phyloP scores from a whole-genome alignment of 768 basidiomycete genomes.

The Termitomyces sp. region DNA sequence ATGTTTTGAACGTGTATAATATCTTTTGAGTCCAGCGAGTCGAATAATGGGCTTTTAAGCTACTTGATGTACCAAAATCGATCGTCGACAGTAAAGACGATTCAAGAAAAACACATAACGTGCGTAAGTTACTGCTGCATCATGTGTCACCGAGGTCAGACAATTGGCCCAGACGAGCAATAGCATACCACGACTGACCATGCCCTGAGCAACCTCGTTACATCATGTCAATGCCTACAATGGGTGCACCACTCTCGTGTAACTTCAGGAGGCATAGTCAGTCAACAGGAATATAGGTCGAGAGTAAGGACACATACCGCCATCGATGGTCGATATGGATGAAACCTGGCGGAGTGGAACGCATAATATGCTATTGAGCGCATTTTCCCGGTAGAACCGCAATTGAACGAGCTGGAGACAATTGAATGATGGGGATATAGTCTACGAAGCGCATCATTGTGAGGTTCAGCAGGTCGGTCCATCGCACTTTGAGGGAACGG shows the following conservation, averaged over 20 bases:
- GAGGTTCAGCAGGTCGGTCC: not conserved
- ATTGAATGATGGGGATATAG: not conserved
- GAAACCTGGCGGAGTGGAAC: not conserved
- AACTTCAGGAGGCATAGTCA: not conserved
- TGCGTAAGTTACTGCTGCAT: not conserved
- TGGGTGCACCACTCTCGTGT: not conserved
- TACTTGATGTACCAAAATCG: not conserved
- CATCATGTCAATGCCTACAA: not conserved
- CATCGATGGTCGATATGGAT: not conserved
- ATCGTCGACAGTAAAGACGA: not conserved
- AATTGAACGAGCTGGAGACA: not conserved
- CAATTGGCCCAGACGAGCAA: not conserved
- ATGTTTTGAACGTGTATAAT: no score
- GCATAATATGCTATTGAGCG: not conserved
- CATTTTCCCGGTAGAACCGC: not conserved
- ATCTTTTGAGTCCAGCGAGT: not conserved
- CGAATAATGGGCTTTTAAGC: not conserved
- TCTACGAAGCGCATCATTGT: not conserved
- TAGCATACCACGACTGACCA: not conserved
- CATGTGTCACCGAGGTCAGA: not conserved
- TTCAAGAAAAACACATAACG: not conserved
- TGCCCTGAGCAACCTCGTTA: not conserved
- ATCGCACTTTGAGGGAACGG: not conserved
- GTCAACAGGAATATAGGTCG: not conserved
- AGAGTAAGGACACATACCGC: not conserved